Conservation (phyloP, 306 rosid species). For the Fragaria ananassa region DNA sequence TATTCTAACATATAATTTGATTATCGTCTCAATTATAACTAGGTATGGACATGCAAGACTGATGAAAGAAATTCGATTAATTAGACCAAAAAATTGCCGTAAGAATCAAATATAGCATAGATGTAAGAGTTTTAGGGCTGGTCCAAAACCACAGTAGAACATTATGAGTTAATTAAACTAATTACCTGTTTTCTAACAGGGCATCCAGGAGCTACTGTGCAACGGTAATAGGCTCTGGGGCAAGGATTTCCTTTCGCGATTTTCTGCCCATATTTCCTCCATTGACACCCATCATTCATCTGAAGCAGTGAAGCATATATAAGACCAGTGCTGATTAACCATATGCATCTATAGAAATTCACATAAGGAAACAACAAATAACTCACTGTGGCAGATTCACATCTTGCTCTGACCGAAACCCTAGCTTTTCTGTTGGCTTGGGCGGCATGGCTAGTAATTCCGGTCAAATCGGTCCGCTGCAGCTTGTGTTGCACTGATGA, state of each 20-base stretch:
- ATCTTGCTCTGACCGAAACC: slow-evolving; percentile 96
- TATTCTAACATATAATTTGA: no score
- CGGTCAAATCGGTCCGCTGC: slow-evolving; percentile 31
- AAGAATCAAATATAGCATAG: no score
- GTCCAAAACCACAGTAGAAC: no score
- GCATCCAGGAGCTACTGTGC: slow-evolving; percentile 83
- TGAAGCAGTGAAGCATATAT: slow-evolving; percentile 8
- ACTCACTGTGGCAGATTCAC: slow-evolving; percentile 86
- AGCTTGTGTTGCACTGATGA: slow-evolving; percentile 42
- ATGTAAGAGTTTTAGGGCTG: no score
- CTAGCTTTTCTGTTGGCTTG: slow-evolving; percentile 82
- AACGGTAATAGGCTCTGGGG: slow-evolving; percentile 93
- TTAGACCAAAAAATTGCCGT: no score
- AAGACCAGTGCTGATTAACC: neutral
- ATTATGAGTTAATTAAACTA: neutral
- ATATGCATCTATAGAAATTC: neutral
- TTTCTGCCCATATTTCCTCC: slow-evolving; percentile 98
- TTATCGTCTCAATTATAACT: no score
- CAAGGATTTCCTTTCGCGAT: slow-evolving; percentile 93
- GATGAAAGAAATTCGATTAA: no score
- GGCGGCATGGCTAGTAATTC: slow-evolving; percentile 37
- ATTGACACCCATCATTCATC: slow-evolving; percentile 97
- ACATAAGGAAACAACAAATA: no score
- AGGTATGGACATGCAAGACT: no score
- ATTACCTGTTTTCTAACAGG: slow-evolving; percentile 89